Evolutionary conservation across 2,329 filamentous ascomycete genomes (phyloP), one percentile per base, ranked within the genome.

Genomic region (Nannizzia gypsea): DNA sequence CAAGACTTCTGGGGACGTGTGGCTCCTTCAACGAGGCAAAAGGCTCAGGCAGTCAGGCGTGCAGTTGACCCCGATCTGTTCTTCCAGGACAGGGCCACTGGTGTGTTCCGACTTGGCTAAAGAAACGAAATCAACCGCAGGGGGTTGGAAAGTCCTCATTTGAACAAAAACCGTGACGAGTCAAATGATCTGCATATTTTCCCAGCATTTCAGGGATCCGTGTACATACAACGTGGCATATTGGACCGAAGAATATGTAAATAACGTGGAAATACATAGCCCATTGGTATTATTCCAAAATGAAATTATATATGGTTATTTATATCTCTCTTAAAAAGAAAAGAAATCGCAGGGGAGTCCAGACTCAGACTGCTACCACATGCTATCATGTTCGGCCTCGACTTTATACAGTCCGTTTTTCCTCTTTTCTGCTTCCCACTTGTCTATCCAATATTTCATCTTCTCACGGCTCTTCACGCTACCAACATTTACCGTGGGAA

Each of bases 401-500:
- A 75, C 71, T 9, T 66, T 67, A 63, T 81, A 86, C 58, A 85
- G 65, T 0, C 83, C 84, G 66, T 81, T 81, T 72, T 83, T 85
- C 70, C 78, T 79, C 72, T 80, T 83, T 64, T 86, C 83, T 4
- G 73, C 72, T 36, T 81, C 79, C 83, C 84, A 87, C 64, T 78
- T 77, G 64, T 86, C 83, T 65, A 82, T 80, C 84, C 83, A 86
- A 2, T 68, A 74, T 71, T 84, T 85, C 83, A 87, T 87, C 69
- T 76, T 79, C 69, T 86, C 84, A 61, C 84, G 77, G 42, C 77
- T 79, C 72, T 82, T 85, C 40, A 78, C 81, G 64, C 76, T 84
- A 0, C 83, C 84, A n/a, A 87, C 81, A 70, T 99, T 97, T 2
- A 99, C 93, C 0, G 93, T 99, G 0, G 93, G 93, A 15, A 99